Evolutionary conservation across 495 filamentous ascomycete species (phyloP).

Genomic region (Tuber melanosporum): DNA sequence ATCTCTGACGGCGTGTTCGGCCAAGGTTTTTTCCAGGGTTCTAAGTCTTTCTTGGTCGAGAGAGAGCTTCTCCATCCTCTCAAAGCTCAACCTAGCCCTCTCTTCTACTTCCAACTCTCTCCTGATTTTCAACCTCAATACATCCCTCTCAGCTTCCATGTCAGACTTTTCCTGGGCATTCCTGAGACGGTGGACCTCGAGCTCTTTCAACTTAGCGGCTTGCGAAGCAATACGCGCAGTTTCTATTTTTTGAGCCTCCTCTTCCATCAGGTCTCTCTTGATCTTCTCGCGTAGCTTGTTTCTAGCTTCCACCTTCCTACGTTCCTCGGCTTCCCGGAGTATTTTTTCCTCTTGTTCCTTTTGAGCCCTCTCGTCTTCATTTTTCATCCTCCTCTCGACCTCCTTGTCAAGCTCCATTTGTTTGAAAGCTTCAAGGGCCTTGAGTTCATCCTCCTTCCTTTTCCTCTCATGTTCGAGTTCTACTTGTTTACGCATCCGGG

Average conservation of each 20-base stretch:
- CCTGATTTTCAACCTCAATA: conserved; percentile 18
- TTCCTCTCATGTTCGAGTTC: conserved; percentile 22
- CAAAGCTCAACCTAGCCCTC: conserved; percentile 9
- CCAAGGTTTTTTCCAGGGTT: neutral
- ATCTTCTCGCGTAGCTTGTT: conserved; percentile 26
- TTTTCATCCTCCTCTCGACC: conserved; percentile 12
- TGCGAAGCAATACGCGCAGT: conserved; percentile 19
- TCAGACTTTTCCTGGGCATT: conserved; percentile 23
- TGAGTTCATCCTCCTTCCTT: conserved; percentile 13
- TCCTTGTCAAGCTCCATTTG: conserved; percentile 22
- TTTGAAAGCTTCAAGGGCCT: conserved; percentile 10
- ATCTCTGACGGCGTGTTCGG: neutral
- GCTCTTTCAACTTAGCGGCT: conserved; percentile 19
- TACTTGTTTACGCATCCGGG: conserved; percentile 18
- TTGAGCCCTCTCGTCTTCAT: conserved; percentile 5
- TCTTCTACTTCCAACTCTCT: conserved; percentile 28
- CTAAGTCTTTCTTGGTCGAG: neutral
- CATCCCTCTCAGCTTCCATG: conserved; percentile 25
- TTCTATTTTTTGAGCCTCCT: conserved; percentile 16
- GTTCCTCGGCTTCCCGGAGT: conserved; percentile 22
- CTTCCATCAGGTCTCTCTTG: conserved; percentile 34
- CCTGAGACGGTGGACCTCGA: conserved; percentile 23
- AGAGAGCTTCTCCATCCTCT: neutral
- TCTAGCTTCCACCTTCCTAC: conserved; percentile 18
- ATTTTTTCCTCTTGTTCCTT: conserved; percentile 22